Conservation (phyloP, 768 basidiomycete species). For the Mycena vulgaris region DNA sequence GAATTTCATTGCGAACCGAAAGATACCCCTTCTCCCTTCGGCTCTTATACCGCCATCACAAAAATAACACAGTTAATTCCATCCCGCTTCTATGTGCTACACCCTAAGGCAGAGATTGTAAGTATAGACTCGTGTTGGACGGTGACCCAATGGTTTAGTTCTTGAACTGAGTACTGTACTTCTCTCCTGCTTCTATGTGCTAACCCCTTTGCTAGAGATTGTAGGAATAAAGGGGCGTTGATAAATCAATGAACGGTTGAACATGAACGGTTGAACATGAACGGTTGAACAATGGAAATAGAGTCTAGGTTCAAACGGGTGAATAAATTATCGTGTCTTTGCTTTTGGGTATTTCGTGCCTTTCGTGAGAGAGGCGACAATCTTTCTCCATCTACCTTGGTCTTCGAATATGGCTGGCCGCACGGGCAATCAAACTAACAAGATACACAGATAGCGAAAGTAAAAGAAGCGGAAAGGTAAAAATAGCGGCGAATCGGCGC, state of each 20-base stretch:
- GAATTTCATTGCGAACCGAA: conserved; percentile 16
- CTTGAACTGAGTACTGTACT: not conserved
- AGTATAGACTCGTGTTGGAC: not conserved
- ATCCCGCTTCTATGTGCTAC: too few relatives aligned
- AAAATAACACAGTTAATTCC: not conserved
- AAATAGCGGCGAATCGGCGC: not conserved
- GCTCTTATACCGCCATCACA: conserved; percentile 5
- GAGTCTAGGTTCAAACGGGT: conserved; percentile 6
- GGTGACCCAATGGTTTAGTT: too few relatives aligned
- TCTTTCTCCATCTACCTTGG: conserved; percentile 1
- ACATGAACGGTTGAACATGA: too few relatives aligned
- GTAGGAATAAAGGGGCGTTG: conserved; percentile 8
- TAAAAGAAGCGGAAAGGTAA: conserved; percentile 1
- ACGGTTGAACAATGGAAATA: too few relatives aligned
- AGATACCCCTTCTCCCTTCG: not conserved
- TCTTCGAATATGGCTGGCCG: not conserved
- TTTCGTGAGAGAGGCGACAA: conserved; percentile 2
- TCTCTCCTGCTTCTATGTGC: not conserved
- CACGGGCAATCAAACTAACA: conserved; percentile 1
- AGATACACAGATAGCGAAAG: conserved; percentile 8
- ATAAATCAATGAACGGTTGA: not conserved
- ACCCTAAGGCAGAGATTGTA: too few relatives aligned
- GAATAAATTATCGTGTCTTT: conserved; percentile 6
- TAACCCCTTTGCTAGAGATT: too few relatives aligned
- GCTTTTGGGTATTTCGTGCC: not conserved